Percentiles rank a stretch among this genome's conserved stretches.
Evolutionary conservation across 495 filamentous ascomycete species (phyloP).

Genomic region (Lepidopterella palustris): DNA sequence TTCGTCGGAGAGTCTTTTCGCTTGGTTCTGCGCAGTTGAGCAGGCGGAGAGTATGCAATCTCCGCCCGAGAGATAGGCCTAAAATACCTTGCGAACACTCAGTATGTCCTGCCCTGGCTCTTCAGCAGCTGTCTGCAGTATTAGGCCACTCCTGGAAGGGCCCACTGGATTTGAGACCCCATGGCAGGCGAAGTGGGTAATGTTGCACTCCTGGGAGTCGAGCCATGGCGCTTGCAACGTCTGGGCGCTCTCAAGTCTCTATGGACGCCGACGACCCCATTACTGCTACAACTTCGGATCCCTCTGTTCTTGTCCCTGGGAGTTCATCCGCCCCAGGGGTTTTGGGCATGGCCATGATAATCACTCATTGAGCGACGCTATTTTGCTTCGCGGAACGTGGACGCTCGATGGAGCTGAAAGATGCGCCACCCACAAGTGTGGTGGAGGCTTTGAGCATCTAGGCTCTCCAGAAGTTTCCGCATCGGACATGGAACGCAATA

Average conservation of each 20-base stretch:
- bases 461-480: no score
- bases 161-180: conserved; percentile 16
- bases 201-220: conserved; percentile 15
- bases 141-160: conserved; percentile 27
- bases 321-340: neutral
- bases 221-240: conserved; percentile 2
- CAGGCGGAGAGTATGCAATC: conserved; percentile 34
- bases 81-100: conserved; percentile 13
- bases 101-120: conserved; percentile 12
- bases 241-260: conserved; percentile 3
- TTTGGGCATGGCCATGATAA: neutral
- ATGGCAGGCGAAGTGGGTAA: conserved; percentile 30
- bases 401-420: no score
- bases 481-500: no score
- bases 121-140: conserved; percentile 17
- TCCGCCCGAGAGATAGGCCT: conserved; percentile 11
- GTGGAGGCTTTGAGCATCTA: no score
- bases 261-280: conserved; percentile 1
- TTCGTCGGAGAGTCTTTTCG: conserved; percentile 28
- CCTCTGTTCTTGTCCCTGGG: neutral
- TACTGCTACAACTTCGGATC: neutral
- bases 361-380: no score
- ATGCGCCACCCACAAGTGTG: no score
- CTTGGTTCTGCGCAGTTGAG: conserved; percentile 21
- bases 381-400: no score